Evolutionary conservation across 306 rosid genomes (phyloP).

Genomic region (Corylus heterophylla): DNA sequence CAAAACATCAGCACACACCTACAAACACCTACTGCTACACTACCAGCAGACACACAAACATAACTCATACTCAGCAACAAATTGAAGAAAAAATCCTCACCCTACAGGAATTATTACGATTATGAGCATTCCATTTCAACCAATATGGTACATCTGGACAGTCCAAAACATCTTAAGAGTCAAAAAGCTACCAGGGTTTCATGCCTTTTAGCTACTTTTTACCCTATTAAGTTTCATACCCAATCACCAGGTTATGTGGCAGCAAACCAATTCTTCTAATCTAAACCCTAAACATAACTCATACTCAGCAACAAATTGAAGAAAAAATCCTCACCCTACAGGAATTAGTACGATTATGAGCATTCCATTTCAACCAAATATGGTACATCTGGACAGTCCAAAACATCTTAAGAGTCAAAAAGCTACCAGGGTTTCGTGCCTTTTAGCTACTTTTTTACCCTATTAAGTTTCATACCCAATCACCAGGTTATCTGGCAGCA

Average conservation of each 20-base stretch:
- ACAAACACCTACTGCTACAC: background rate
- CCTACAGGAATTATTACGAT: background rate
- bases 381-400: background rate
- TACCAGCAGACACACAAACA: background rate
- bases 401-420: conserved; percentile 3
- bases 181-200: background rate
- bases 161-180: background rate
- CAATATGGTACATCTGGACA: background rate
- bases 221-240: background rate
- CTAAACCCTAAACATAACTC: background rate
- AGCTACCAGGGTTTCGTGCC: background rate
- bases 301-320: background rate
- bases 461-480: background rate
- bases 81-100: background rate
- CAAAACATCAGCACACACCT: background rate
- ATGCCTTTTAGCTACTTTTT: background rate
- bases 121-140: background rate
- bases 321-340: background rate
- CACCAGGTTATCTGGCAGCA: background rate
- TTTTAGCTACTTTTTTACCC: background rate
- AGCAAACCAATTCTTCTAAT: background rate
- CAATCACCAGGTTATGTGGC: background rate
- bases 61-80: background rate
- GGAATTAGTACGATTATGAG: background rate
- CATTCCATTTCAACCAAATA: background rate